Evolutionary conservation across 306 rosid genomes (phyloP).

Genomic region (Canavalia ensiformis): DNA sequence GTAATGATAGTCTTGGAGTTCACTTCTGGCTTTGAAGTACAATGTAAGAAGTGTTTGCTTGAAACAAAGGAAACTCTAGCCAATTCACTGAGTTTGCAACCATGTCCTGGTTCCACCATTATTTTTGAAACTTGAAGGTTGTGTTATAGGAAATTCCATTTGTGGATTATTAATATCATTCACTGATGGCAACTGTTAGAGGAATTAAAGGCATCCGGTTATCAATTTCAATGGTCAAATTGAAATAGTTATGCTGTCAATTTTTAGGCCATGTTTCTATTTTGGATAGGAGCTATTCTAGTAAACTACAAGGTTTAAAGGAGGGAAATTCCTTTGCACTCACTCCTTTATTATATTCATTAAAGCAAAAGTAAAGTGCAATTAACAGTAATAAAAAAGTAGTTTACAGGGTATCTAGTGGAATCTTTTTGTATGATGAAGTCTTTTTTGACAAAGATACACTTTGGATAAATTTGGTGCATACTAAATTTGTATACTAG

Average conservation of each 20-base stretch:
- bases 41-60: conserved; percentile 69
- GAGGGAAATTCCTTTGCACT: conserved; percentile 26
- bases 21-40: conserved; percentile 72
- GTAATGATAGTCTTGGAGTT: conserved; percentile 70
- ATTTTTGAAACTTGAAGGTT: conserved; percentile 48
- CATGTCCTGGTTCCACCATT: conserved; percentile 43
- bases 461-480: neutral
- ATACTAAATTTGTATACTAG: neutral
- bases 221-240: conserved; percentile 46
- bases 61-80: conserved; percentile 56
- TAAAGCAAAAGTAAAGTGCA: conserved; percentile 35
- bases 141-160: conserved; percentile 32
- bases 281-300: conserved; percentile 18
- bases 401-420: conserved; percentile 14
- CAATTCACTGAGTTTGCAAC: conserved; percentile 15
- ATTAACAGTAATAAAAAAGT: conserved; percentile 7
- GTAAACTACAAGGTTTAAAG: conserved; percentile 36
- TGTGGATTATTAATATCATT: conserved; percentile 16
- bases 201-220: neutral
- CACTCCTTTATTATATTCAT: conserved; percentile 31
- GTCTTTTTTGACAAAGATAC: conserved; percentile 15
- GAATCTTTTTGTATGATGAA: conserved; percentile 28
- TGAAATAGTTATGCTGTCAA: conserved; percentile 50
- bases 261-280: conserved; percentile 47
- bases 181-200: conserved; percentile 22